phyloP scores from a whole-genome alignment of 768 basidiomycete genomes.

The Kwoniella botswanensis region DNA sequence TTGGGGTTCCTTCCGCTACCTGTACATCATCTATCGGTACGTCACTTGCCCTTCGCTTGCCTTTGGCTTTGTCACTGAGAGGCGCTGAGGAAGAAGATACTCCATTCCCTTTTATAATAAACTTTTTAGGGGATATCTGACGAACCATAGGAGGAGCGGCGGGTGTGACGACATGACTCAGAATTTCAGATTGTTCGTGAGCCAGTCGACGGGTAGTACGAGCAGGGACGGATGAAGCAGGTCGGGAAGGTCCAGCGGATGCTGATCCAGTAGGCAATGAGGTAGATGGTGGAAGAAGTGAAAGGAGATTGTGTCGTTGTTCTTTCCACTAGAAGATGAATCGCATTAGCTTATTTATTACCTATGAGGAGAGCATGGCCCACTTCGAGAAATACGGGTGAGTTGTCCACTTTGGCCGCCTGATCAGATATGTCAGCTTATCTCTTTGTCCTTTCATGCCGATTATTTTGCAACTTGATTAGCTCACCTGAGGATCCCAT shows the following conservation, averaged over 20 bases:
- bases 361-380: conserved; percentile 34
- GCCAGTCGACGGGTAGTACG: conserved; percentile 50
- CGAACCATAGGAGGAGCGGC: neutral
- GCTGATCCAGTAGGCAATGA: conserved; percentile 16
- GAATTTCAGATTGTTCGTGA: conserved; percentile 42
- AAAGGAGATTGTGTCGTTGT: conserved; percentile 63
- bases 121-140: conserved; percentile 16
- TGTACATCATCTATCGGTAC: neutral
- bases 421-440: neutral
- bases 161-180: conserved; percentile 23
- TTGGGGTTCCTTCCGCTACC: neutral
- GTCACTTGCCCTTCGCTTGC: conserved; percentile 17
- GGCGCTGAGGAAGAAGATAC: neutral
- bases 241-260: conserved; percentile 38
- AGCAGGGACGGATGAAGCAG: conserved; percentile 26
- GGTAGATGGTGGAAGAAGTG: conserved; percentile 60
- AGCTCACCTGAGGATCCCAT: conserved; percentile 74
- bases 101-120: conserved; percentile 23
- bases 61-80: conserved; percentile 19
- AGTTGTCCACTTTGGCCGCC: conserved; percentile 75
- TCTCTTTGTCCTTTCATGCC: too few species aligned
- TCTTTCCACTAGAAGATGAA: conserved; percentile 14
- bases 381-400: conserved; percentile 75
- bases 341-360: neutral
- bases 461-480: conserved; percentile 14